These are phyloP conservation scores for Saccharomycopsis schoenii DNA, from an alignment of 805 yeast genomes.

Conservation along the genomic window DNA sequence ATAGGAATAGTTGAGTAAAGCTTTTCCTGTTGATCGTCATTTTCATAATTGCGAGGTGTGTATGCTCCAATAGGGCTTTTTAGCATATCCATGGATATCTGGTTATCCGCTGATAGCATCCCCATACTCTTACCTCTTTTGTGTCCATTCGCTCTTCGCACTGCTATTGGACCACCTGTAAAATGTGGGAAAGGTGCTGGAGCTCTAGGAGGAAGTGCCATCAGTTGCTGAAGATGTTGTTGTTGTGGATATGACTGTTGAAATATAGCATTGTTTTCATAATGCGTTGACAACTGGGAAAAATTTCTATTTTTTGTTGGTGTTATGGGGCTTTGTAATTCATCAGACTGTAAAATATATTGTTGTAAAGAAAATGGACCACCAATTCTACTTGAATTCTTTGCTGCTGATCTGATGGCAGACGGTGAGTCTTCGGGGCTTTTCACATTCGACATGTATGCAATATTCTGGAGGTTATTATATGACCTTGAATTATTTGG, in stretches of 20 bases:
- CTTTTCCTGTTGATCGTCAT: background rate
- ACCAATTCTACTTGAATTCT: background rate
- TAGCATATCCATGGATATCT: background rate
- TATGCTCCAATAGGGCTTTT: background rate
- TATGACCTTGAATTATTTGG: background rate
- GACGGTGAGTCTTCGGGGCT: slow-evolving; percentile 15
- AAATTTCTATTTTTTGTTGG: slow-evolving; percentile 2
- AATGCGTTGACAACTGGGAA: slow-evolving; percentile 38
- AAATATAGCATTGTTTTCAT: slow-evolving; percentile 29
- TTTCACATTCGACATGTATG: slow-evolving; percentile 6
- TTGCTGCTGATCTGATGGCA: slow-evolving; percentile 2
- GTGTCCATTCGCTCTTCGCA: slow-evolving; percentile 4
- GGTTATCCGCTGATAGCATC: background rate
- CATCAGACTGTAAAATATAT: background rate
- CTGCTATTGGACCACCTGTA: slow-evolving; percentile 20
- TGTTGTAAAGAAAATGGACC: slow-evolving; percentile 1
- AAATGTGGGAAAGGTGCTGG: slow-evolving; percentile 33
- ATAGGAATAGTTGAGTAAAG: slow-evolving; percentile 21
- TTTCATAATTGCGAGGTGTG: background rate
- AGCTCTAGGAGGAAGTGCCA: slow-evolving; percentile 36
- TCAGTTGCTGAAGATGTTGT: slow-evolving; percentile 15
- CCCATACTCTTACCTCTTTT: slow-evolving; percentile 19
- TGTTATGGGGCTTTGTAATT: slow-evolving; percentile 6
- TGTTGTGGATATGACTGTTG: background rate
- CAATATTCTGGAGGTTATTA: background rate